Percentiles rank a stretch among this genome's conserved stretches.
Conservation (phyloP, 2,329 filamentous ascomycete genomes). For the Aureobasidium sp. region DNA sequence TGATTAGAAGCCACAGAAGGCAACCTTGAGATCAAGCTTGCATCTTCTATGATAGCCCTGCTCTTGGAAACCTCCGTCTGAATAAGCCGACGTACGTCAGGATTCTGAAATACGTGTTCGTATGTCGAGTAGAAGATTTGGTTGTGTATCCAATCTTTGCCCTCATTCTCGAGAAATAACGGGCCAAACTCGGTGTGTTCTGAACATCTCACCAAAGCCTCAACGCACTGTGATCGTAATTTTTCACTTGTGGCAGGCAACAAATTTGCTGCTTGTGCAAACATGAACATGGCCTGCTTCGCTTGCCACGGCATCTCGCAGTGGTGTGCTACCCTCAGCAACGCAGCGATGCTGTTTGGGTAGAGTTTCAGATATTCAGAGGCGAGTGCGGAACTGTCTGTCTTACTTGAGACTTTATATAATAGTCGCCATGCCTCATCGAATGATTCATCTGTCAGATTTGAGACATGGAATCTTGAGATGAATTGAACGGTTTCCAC, state of each 20-base stretch:
- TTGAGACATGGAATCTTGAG: neutral
- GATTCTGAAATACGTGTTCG: neutral
- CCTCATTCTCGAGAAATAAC: neutral
- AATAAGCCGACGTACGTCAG: neutral
- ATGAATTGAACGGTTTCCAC: neutral
- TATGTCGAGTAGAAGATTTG: neutral
- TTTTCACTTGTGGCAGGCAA: neutral
- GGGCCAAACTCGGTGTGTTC: conserved; percentile 4
- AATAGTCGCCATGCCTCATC: neutral
- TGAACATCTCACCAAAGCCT: neutral
- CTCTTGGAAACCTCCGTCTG: neutral
- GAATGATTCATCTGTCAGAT: neutral
- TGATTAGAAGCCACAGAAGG: neutral
- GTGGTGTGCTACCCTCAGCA: neutral
- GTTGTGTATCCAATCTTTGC: neutral
- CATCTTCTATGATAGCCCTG: neutral
- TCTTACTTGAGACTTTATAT: neutral
- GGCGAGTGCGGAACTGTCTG: neutral
- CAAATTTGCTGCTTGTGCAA: neutral
- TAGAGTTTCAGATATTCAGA: neutral
- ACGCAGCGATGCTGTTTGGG: neutral
- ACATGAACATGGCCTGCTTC: conserved; percentile 10
- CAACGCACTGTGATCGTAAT: neutral
- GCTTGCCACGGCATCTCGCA: neutral
- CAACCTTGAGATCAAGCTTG: neutral